Conservation (phyloP, 1,139 yeast genomes). For the Zygosaccharomyces pseudobailii region DNA sequence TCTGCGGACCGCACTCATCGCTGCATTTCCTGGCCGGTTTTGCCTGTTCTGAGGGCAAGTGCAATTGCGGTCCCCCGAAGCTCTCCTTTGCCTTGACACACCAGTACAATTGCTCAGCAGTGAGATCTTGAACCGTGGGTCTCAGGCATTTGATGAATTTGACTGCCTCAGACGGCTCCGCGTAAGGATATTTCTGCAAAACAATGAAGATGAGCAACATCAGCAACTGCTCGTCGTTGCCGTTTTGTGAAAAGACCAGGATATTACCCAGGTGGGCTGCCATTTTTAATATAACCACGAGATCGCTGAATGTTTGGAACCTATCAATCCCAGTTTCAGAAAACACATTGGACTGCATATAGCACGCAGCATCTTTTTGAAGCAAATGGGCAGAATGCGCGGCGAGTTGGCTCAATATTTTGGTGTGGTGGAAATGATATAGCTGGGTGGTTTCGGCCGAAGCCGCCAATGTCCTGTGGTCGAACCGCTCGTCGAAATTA, state of each 20-base stretch:
- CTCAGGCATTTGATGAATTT: slow-evolving; percentile 28
- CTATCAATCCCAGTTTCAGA: slow-evolving; percentile 19
- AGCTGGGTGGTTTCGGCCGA: slow-evolving; percentile 11
- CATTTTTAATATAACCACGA: slow-evolving; percentile 24
- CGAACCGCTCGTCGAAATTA: slow-evolving; percentile 18
- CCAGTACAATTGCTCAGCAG: slow-evolving; percentile 25
- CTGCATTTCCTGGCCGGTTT: neutral
- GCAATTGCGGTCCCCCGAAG: slow-evolving; percentile 12
- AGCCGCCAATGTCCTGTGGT: slow-evolving; percentile 22
- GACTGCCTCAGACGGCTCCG: slow-evolving; percentile 26
- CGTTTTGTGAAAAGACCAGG: slow-evolving; percentile 27
- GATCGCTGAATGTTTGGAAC: slow-evolving; percentile 29
- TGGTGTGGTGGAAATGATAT: slow-evolving; percentile 4
- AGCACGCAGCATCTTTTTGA: slow-evolving; percentile 2
- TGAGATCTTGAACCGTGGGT: slow-evolving; percentile 18
- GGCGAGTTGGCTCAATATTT: slow-evolving; percentile 4
- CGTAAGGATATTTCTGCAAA: slow-evolving; percentile 23
- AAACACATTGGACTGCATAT: slow-evolving; percentile 18
- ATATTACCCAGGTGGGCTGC: slow-evolving; percentile 20
- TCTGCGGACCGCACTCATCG: neutral
- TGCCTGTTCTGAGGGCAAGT: slow-evolving; percentile 1
- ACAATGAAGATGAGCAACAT: slow-evolving; percentile 27
- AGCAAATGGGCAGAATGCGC: neutral
- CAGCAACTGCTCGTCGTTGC: slow-evolving; percentile 28
- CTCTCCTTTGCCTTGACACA: slow-evolving; percentile 5